These are phyloP conservation scores for Hypericum androsaemum DNA, from an alignment of 345 rosid genomes.

Conservation along the genomic window DNA sequence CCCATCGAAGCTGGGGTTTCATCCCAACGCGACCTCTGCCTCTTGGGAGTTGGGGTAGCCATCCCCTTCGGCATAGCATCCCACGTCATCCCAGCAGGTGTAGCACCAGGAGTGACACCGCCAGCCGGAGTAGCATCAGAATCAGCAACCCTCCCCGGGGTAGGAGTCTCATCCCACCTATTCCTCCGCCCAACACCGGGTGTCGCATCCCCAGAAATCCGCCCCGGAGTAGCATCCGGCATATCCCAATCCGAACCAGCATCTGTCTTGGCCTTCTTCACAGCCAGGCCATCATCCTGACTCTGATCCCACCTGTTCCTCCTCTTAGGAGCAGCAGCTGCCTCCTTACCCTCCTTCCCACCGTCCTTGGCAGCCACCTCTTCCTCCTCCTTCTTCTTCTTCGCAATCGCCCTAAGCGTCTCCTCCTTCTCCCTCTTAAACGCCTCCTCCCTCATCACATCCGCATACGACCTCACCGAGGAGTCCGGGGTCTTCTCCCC, in stretches of 20 bases:
- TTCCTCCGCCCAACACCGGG: constrained; percentile 71
- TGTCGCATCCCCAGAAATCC: constrained; percentile 69
- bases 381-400: constrained; percentile 77
- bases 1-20: constrained; percentile 98
- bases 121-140: constrained; percentile 79
- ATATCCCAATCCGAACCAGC: constrained; percentile 84
- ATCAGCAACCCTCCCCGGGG: constrained; percentile 82
- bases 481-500: constrained; percentile 95
- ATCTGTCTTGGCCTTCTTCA: constrained; percentile 47
- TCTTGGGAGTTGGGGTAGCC: constrained; percentile 82
- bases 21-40: constrained; percentile 97
- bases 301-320: constrained; percentile 90
- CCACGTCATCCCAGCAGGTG: constrained; percentile 93
- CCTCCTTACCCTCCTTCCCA: constrained; percentile 24
- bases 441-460: constrained; percentile 81
- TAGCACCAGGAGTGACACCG: constrained; percentile 85
- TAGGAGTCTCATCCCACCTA: constrained; percentile 98
- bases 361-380: constrained; percentile 42
- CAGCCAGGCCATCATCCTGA: constrained; percentile 32
- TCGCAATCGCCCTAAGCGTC: constrained; percentile 40
- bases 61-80: constrained; percentile 83
- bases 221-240: constrained; percentile 74
- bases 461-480: constrained; percentile 60
- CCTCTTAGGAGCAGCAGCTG: constrained; percentile 42
- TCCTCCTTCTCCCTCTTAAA: constrained; percentile 53